Conservation (phyloP, 805 yeast species). For the Pichia insulana region DNA sequence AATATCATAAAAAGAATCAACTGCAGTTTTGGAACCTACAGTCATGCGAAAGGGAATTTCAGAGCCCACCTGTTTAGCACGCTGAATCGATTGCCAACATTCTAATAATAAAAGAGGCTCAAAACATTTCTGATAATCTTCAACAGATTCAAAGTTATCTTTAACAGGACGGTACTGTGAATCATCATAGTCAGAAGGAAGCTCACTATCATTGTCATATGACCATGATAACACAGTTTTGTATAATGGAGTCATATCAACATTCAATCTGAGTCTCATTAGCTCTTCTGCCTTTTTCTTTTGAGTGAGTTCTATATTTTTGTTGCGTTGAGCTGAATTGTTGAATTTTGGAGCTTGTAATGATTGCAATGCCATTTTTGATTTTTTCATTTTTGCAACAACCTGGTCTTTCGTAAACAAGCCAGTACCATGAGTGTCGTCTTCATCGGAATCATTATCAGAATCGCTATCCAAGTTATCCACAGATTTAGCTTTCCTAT, state of each 20-base stretch:
- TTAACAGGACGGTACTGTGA: slow-evolving; percentile 38
- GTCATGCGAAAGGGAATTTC: slow-evolving; percentile 55
- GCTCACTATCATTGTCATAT: slow-evolving; percentile 45
- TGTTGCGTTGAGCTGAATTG: slow-evolving; percentile 14
- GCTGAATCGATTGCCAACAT: slow-evolving; percentile 85
- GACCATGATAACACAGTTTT: slow-evolving; percentile 68
- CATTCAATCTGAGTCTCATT: slow-evolving; percentile 72
- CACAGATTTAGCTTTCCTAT: slow-evolving; percentile 18
- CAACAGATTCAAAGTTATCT: slow-evolving; percentile 45
- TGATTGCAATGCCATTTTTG: slow-evolving; percentile 22
- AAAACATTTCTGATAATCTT: slow-evolving; percentile 60
- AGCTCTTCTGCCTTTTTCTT: slow-evolving; percentile 58
- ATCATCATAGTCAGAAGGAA: slow-evolving; percentile 43
- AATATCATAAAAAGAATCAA: slow-evolving; percentile 83
- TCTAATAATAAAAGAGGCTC: slow-evolving; percentile 81
- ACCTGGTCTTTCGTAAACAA: slow-evolving; percentile 35
- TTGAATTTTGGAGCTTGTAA: slow-evolving; percentile 19
- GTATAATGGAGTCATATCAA: slow-evolving; percentile 71
- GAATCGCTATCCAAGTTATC: slow-evolving; percentile 14
- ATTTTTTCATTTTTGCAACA: slow-evolving; percentile 21
- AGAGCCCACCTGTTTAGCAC: slow-evolving; percentile 55
- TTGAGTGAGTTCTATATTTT: slow-evolving; percentile 19
- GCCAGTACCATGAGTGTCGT: slow-evolving; percentile 32
- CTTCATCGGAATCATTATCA: slow-evolving; percentile 31
- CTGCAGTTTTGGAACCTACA: slow-evolving; percentile 73